Evolutionary conservation across 345 rosid species (phyloP), one percentile per base, ranked within the genome.

Genomic region (Cardamine occulta): DNA sequence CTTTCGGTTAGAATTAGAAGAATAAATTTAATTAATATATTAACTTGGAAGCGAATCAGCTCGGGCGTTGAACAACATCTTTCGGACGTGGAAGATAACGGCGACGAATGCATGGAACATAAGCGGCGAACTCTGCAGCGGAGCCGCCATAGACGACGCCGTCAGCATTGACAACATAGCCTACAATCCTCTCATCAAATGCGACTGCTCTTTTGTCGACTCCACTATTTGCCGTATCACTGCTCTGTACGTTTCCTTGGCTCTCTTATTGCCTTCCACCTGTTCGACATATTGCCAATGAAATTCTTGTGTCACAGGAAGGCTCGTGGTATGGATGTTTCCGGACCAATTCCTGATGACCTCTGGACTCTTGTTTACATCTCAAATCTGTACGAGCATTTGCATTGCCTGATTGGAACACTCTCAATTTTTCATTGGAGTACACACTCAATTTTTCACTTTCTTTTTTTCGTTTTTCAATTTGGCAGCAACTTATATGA

Each of bases 61-160:
- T 19, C 57, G 81, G 34, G 82, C 82, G 2, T 64, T 88, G 79
- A 86, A 88, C 68, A 72, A 80, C 19, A 83, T 89, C 6, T 89
- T 85, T 28, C 32, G 68, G 10, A 44, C 77, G 66, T 89, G 93
- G 93, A 67, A 67, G 7, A 69, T 73, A 32, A 21, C 75, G 53
- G 79, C 89, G 0, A 23, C 59, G 4, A 6, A 19, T 0, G 32
- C 9, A 12, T 89, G 93, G 91, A 89, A 87, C 75, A 78, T 61
- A 21, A 83, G 82, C 29, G 92, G 92, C 61, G 85, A 88, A 24
- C 83, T 79, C 2, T 88, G 92, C 82, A 82, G 74, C 57, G 93
- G 91, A 64, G 68, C 65, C 2, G 89, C 93, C 53, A 47, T 72
- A 5, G 67, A 52, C 18, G 45, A 26, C 60, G 14, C 55, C 6